Evolutionary conservation across 2,329 filamentous ascomycete species (phyloP).

Genomic region (Blastomyces emzantsi): DNA sequence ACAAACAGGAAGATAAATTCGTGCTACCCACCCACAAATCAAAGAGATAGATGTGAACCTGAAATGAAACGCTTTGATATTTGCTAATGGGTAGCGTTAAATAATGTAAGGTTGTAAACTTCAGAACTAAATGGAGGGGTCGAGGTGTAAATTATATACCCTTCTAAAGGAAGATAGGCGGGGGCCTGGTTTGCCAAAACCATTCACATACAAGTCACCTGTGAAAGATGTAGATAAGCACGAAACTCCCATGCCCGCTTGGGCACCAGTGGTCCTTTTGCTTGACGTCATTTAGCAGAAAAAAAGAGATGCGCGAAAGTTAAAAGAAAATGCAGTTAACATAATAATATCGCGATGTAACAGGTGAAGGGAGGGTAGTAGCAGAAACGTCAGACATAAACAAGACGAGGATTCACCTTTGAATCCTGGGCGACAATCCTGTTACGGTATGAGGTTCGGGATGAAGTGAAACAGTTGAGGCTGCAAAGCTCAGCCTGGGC

Average conservation of each 20-base stretch:
- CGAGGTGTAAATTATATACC: background rate
- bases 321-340: background rate
- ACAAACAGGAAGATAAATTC: background rate
- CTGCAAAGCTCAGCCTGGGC: background rate
- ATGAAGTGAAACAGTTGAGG: background rate
- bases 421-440: background rate
- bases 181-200: background rate
- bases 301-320: no score
- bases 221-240: background rate
- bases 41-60: background rate
- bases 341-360: background rate
- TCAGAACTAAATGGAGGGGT: background rate
- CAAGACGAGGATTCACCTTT: background rate
- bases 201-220: background rate
- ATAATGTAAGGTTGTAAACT: background rate
- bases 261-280: background rate
- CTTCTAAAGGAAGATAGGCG: background rate
- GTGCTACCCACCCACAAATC: background rate
- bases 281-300: conserved; percentile 1
- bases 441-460: background rate
- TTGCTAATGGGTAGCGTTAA: background rate
- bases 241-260: background rate
- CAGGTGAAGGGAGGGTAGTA: background rate
- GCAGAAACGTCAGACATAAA: background rate
- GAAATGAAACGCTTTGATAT: background rate